Evolutionary conservation across 2,329 filamentous ascomycete genomes (phyloP), one percentile per base, ranked within the genome.

Genomic region (Xenosphaeropsis pyriputrescens): DNA sequence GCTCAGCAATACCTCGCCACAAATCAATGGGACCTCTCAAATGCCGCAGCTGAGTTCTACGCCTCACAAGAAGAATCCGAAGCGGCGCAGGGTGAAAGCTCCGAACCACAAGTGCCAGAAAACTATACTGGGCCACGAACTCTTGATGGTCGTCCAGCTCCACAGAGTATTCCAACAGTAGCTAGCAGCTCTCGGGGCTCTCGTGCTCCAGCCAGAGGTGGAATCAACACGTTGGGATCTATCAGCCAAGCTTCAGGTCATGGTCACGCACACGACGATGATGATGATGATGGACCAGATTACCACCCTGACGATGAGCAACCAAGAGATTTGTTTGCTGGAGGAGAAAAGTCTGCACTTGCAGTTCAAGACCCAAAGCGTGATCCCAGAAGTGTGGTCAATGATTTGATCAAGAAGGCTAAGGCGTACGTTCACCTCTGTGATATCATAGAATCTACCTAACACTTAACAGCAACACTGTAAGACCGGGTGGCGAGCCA

Each of bases 311-410:
- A 69, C 2, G 71, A 77, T 18, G 64, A 72, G 29, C 68, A 75
- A 44, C 65, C 67, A 6, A 63, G 75, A 43, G 82, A 91, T 51
- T 63, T 88, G 44, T 91, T 88, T 57, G 79, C 85, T 15, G 85
- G 85, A 37, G 85, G 85, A 26, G 85, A 89, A 60, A 91, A 91
- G 67, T 89, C 83, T 19, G 77, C 73, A 0, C 57, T 81, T 34
- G 77, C 76, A 16, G 71, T 81, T 17, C 75, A 80, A 50, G 76
- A 80, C 47, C 76, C 76, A 52, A 55, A 65, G 36, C 57, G 58
- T 32, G 68, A 70, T 31, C 61, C 70, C 1, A 62, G 63, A 49
- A 69, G 66, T 46, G 61, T 79, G 40, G 70, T 80, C 45, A 69
- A 67, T 39, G 74, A 79, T 43, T 75, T 81, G 41, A 56, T 81